Evolutionary conservation across 257 asterid species (phyloP).

Genomic region (Solanum ahanhuiri): DNA sequence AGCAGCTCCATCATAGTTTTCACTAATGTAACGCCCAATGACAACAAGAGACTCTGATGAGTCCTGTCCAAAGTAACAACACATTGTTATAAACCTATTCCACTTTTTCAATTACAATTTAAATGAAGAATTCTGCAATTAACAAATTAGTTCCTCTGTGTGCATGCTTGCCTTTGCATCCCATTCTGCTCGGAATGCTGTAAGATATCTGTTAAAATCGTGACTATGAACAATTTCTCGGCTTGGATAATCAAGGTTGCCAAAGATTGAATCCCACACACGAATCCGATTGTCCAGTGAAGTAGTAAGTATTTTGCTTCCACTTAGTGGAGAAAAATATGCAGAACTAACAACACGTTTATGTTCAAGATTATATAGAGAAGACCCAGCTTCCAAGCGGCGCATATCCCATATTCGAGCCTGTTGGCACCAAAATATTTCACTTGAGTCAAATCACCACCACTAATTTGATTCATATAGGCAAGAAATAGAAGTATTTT

Average conservation of each 20-base stretch:
- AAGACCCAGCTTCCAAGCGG: conserved; percentile 58
- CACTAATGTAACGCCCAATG: conserved; percentile 92
- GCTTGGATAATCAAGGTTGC: conserved; percentile 76
- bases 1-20: conserved; percentile 80
- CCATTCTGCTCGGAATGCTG: conserved; percentile 95
- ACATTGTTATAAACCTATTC: background rate
- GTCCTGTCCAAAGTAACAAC: conserved; percentile 40
- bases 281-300: conserved; percentile 90
- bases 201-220: conserved; percentile 85
- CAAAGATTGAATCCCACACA: conserved; percentile 93
- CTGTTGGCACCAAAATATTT: conserved; percentile 23
- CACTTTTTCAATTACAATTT: background rate
- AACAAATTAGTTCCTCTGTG: background rate
- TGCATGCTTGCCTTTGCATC: conserved; percentile 66
- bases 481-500: background rate
- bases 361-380: conserved; percentile 64
- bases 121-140: background rate
- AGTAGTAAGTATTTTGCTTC: conserved; percentile 91
- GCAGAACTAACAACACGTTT: conserved; percentile 94
- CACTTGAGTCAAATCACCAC: background rate
- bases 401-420: conserved; percentile 99
- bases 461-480: background rate
- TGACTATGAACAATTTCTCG: conserved; percentile 96
- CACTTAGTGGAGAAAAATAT: conserved; percentile 80
- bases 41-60: conserved; percentile 80